Evolutionary conservation across 2,329 filamentous ascomycete species (phyloP), one percentile per base, ranked within the genome.

Genomic region (Aureobasidium sp.): DNA sequence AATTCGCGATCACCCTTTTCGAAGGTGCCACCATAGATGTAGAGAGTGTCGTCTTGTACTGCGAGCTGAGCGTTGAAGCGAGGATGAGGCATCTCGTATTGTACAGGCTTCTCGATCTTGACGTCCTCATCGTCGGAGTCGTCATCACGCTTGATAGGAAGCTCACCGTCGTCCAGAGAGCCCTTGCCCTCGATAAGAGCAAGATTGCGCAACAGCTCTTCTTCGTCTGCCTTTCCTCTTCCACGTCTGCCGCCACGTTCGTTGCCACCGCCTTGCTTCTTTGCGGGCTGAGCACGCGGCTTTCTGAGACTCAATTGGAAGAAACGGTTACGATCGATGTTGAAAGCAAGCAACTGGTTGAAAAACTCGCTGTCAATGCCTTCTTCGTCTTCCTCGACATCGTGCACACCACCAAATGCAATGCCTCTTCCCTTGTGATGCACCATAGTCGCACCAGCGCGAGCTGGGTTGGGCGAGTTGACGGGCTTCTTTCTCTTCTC

Each of bases 281-380:
- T 86, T 67, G 86, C 88, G 65, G 85, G 82, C 52, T 83, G 83
- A 22, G 81, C 78, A 29, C 91, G 85, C 2, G 90, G 84, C 67
- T 91, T 90, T 58, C 92, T 82, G 49, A 97, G 78, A 11, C 79
- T 78, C 48, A 97, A 79, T 2, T 89, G 90, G 78, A 97, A 97
- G 77, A 96, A 97, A 9, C 94, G 83, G 72, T 99, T 99, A 63
- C 93, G 85, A 70, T 97, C 94, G 65, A 96, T 86, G 70, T 96
- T 97, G 90, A 92, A 97, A 5, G 92, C 89, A 70, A 89, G 95
- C 27, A 97, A 76, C 61, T 87, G 84, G 69, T 97, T 93, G 78
- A 97, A 99, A 76, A 99, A 99, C 73, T 97, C 92, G 71, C 90
- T 96, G 60, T 99, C 93, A 67, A 99, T 96, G 3, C 90, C 91